Evolutionary conservation across 805 yeast genomes (phyloP), one percentile per base, ranked within the genome.

Genomic region (Ogataea henricii): DNA sequence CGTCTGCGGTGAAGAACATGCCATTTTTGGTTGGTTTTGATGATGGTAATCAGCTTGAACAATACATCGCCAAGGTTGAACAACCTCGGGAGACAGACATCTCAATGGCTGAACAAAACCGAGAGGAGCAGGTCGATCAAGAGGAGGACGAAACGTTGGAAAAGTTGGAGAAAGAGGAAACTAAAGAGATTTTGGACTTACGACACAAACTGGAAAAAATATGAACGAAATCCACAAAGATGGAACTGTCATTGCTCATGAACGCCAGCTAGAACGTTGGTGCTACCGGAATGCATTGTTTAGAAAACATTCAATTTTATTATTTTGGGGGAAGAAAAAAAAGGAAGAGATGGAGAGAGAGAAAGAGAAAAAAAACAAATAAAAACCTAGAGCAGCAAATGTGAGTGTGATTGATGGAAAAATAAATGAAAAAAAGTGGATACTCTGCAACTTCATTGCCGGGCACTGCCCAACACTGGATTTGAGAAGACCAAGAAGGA

Each of bases 1-100:
- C 30, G 8, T 38, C 43, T 4, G 29, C 42, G 6, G 25, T 16
- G 16, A 25, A 5, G 6, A 21, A 37, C 1, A 45, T 40, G 20
- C 53, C 56, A 16, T 53, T 53, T 23, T 32, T 48, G 37, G 48
- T 51, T 21, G 52, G 54, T 8, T 53, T 53, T 32, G 52, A 53
- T 16, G 22, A 41, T 30, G 56, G 56, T 14, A 14, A 34, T 5
- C 54, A 47, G 27, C 45, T 53, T 10, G 52, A 53, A 25, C 16
- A 32, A 20, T 53, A 49, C 37, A 42, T 53, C 13, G 41, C 48
- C 8, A 13, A 36, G 6, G 43, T 29, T 7, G 48, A 48, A 20
- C 20, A 32, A 36, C 4, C 49, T 16, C 21, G 37, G 3, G 17
- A 18, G 14, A n/a, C 40, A 8, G 52, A 14, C 32, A 8, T 25